These are phyloP conservation scores for Stereum hirsutum DNA, from an alignment of 1,284 basidiomycete genomes.

Conservation along the genomic window DNA sequence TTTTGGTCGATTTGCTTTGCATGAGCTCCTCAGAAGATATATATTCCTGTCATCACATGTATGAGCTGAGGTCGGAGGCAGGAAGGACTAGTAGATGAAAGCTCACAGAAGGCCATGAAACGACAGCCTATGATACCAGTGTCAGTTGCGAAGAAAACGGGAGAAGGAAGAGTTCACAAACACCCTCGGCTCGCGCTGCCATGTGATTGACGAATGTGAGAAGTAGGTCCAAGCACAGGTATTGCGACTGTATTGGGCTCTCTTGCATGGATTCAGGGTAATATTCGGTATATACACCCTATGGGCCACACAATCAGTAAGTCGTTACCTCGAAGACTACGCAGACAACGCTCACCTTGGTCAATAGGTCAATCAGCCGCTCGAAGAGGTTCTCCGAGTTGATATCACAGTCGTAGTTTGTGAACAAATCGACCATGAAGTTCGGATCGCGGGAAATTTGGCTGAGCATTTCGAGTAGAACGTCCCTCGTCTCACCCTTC, in stretches of 20 bases:
- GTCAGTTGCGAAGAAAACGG: slow-evolving; percentile 3
- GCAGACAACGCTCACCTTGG: too few species aligned
- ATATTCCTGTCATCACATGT: slow-evolving; percentile 34
- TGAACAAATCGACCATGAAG: slow-evolving; percentile 94
- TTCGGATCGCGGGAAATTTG: slow-evolving; percentile 76
- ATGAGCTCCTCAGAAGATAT: slow-evolving; percentile 52
- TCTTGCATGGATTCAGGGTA: slow-evolving; percentile 53
- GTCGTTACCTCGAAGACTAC: neutral
- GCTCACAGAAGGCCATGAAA: slow-evolving; percentile 56
- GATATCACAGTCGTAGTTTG: slow-evolving; percentile 95
- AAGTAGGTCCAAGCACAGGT: slow-evolving; percentile 84
- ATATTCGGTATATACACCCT: slow-evolving; percentile 73
- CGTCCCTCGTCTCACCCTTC: slow-evolving; percentile 82
- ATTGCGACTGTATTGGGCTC: slow-evolving; percentile 74
- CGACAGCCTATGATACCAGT: slow-evolving; percentile 21
- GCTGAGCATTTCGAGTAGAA: slow-evolving; percentile 84
- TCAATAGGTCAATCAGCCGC: slow-evolving; percentile 83
- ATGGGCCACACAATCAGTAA: slow-evolving; percentile 4
- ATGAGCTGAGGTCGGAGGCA: neutral
- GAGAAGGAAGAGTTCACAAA: slow-evolving; percentile 26
- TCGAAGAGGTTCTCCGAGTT: slow-evolving; percentile 97
- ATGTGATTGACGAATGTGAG: slow-evolving; percentile 86
- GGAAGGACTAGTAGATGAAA: neutral
- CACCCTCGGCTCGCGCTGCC: slow-evolving; percentile 70
- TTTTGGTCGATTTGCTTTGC: slow-evolving; percentile 79